Evolutionary conservation across 768 basidiomycete species (phyloP), one percentile per base, ranked within the genome.

Genomic region (Tulasnella sp.): DNA sequence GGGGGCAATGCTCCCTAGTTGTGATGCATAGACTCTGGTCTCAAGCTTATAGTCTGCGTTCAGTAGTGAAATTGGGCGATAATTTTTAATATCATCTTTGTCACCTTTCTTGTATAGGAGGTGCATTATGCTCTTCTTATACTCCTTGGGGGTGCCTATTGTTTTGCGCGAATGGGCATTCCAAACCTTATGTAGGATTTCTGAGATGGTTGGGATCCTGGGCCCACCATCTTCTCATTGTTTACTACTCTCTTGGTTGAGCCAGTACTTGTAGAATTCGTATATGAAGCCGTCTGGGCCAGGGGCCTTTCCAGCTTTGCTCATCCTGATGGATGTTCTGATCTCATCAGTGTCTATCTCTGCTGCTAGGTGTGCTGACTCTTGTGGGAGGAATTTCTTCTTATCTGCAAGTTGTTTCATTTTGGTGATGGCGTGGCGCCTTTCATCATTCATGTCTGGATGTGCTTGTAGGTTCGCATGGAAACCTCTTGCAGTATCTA

Each of bases 21-120:
- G 8, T n/a, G 11, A 38, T 8, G 48, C 19, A 10, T 34, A 23
- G 7, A n/a, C 58, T 13, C n/a, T 60, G 13, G 59, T 60, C 9
- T 56, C 17, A 15, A 60, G 11, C 17, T 60, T 60, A n/a, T 60
- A 60, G 34, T 58, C 32, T 0, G 27, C 17, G 8, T 61, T 61
- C 3, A 56, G 55, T 1, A 60, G n/a, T 8, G 59, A 60, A 17
- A 60, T 58, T 1, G 59, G 59, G 1, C 59, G 2, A 24, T 60
- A 60, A 34, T 60, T 60, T 11, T 1, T 24, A 9, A 58, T 58
- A 3, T 3, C 15, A 3, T 17, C 4, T 38, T 42, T 9, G 4
- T 61, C 58, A 9, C 41, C 24, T 42, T 60, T 60, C 41, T 60
- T 60, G 42, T 30, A 60, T 8, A 60, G 1, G 4, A 50, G 59